Conservation (phyloP, 2,329 filamentous ascomycete species). For the Pyrenochaeta sp. region DNA sequence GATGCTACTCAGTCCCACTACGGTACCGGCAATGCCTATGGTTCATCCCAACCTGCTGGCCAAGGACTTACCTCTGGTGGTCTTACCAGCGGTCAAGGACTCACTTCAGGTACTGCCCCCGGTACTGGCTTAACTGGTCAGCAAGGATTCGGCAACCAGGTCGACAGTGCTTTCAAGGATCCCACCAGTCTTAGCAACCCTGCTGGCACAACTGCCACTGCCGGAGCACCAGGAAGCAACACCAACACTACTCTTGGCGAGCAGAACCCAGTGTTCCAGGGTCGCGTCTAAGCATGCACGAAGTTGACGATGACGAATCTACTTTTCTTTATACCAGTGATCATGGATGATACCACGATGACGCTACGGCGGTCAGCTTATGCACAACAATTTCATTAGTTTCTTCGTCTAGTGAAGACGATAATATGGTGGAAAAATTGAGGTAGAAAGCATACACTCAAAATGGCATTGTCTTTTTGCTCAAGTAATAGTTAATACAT, state of each 20-base stretch:
- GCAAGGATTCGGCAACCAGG: conserved; percentile 53
- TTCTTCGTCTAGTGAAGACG: too few species aligned
- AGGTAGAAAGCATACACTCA: conserved; percentile 26
- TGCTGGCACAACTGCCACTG: conserved; percentile 14
- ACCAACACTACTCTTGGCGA: conserved; percentile 51
- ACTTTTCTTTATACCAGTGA: conserved; percentile 29
- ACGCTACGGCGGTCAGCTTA: conserved; percentile 28
- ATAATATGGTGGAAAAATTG: conserved; percentile 43
- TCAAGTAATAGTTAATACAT: conserved; percentile 33
- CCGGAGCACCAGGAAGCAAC: conserved; percentile 14
- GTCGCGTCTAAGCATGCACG: conserved; percentile 33
- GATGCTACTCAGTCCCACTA: too few species aligned
- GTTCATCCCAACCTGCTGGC: neutral
- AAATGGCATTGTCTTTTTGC: conserved; percentile 16
- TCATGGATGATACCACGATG: conserved; percentile 45
- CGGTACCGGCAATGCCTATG: too few species aligned
- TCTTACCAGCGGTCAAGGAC: conserved; percentile 3
- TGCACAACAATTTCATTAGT: too few species aligned
- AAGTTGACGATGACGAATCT: conserved; percentile 28
- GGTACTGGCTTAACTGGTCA: conserved; percentile 22
- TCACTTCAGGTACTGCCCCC: conserved; percentile 3
- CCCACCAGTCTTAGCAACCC: conserved; percentile 12
- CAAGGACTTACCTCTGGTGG: conserved; percentile 1
- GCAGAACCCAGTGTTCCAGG: conserved; percentile 54
- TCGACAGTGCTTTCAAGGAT: conserved; percentile 53